phyloP scores from a whole-genome alignment of 164 flowering plant species.

The Macadamia integrifolia region DNA sequence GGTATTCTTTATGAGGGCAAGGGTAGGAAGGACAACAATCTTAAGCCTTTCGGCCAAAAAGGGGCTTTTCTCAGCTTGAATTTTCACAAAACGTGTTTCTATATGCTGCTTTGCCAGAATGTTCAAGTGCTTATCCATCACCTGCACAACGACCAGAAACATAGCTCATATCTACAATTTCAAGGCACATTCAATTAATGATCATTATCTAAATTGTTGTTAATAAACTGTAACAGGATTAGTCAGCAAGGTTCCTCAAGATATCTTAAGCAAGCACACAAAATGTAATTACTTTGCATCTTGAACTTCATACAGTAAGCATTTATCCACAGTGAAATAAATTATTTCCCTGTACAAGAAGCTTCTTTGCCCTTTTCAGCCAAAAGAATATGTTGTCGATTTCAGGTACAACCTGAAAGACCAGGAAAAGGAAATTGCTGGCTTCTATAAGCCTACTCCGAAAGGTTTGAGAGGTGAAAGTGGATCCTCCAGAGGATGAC shows the following conservation, averaged over 20 bases:
- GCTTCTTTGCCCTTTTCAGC: no score
- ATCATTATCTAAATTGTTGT: not conserved
- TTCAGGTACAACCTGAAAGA: no score
- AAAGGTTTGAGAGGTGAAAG: no score
- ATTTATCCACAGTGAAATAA: no score
- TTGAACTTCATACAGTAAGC: no score
- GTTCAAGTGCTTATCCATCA: conserved; percentile 84
- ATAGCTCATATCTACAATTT: not conserved
- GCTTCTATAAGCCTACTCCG: no score
- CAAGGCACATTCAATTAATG: not conserved
- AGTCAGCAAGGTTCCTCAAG: not conserved
- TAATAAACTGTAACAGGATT: not conserved
- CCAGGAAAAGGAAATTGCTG: no score
- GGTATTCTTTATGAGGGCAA: conserved; percentile 87
- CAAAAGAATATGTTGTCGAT: no score
- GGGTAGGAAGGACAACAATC: conserved; percentile 85
- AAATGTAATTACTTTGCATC: no score
- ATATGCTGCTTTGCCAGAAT: conserved; percentile 77
- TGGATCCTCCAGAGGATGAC: no score
- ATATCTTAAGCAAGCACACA: not conserved
- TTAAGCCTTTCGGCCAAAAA: conserved; percentile 86
- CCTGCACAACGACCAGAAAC: conserved; percentile 44
- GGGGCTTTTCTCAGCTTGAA: conserved; percentile 92
- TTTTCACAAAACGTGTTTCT: conserved; percentile 92
- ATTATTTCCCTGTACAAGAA: no score